phyloP scores from a whole-genome alignment of 1,139 yeast species.

The Saccharomycopsis hybrid region DNA sequence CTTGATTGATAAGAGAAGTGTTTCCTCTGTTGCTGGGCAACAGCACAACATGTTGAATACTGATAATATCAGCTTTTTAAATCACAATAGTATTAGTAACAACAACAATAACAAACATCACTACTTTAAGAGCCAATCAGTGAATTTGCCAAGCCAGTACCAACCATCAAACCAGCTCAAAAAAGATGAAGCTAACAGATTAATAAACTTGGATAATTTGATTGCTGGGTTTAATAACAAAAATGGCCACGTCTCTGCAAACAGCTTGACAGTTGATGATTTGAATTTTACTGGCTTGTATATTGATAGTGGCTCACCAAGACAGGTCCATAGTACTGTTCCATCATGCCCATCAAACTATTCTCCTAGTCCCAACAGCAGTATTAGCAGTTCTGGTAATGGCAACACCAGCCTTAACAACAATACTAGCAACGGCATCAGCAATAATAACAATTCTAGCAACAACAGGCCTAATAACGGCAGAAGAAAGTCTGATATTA shows the following conservation, averaged over 20 bases:
- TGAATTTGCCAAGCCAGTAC: slow-evolving; percentile 1
- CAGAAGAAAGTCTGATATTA: slow-evolving; percentile 9
- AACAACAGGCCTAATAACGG: neutral
- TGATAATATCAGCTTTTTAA: too few relatives aligned
- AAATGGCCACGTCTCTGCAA: neutral
- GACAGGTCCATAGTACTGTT: neutral
- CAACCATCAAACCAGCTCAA: neutral
- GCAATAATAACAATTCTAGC: neutral
- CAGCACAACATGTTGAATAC: neutral
- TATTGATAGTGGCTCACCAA: too few relatives aligned
- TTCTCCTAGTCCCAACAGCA: neutral
- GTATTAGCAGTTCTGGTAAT: neutral
- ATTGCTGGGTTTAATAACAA: neutral
- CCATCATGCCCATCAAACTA: neutral
- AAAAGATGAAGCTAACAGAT: neutral
- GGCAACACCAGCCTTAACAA: neutral
- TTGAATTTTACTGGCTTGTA: slow-evolving; percentile 2
- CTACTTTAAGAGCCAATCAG: slow-evolving; percentile 8
- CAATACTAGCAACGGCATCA: neutral
- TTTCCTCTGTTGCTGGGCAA: neutral
- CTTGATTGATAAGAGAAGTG: slow-evolving; percentile 12
- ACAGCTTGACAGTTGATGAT: neutral
- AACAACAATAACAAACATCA: slow-evolving; percentile 1
- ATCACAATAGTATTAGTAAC: too few relatives aligned
- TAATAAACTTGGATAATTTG: neutral